Percentiles rank a stretch among this genome's conserved stretches.
phyloP scores from a whole-genome alignment of 2,329 filamentous ascomycete genomes.

The Daldinia sp. region DNA sequence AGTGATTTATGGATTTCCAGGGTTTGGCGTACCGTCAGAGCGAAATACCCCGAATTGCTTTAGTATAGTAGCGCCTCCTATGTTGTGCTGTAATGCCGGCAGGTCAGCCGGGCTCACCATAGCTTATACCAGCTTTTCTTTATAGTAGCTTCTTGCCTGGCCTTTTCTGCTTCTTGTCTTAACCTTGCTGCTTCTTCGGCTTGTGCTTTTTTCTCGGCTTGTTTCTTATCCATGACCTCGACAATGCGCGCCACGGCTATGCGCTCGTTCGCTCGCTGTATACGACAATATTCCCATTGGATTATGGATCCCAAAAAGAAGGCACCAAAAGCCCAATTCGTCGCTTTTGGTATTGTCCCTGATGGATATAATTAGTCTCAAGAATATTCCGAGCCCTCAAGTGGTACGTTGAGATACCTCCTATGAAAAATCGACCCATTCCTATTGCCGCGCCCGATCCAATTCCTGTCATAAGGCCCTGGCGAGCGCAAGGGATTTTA shows the following conservation, averaged over 20 bases:
- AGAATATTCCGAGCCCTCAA: not conserved
- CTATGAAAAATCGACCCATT: constrained; percentile 75
- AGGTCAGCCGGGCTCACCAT: constrained; percentile 53
- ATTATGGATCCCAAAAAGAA: constrained; percentile 75
- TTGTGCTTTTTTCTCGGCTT: constrained; percentile 63
- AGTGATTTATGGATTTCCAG: constrained; percentile 13
- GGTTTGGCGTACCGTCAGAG: constrained; percentile 21
- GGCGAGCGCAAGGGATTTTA: constrained; percentile 82
- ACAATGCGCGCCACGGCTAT: constrained; percentile 86
- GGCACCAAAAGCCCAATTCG: constrained; percentile 85
- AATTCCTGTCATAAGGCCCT: constrained; percentile 85
- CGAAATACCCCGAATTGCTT: constrained; percentile 33
- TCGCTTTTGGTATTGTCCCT: constrained; percentile 71
- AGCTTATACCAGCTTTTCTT: constrained; percentile 63
- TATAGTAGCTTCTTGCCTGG: constrained; percentile 44
- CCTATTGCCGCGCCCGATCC: constrained; percentile 79
- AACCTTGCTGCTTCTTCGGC: constrained; percentile 53
- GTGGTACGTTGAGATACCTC: constrained; percentile 63
- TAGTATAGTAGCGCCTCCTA: constrained; percentile 11
- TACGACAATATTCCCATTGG: constrained; percentile 86
- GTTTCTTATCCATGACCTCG: constrained; percentile 79
- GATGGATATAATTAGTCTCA: constrained; percentile 25
- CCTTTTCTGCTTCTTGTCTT: constrained; percentile 52
- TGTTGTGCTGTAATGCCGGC: not conserved
- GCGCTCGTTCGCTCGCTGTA: constrained; percentile 75